Evolutionary conservation across 495 filamentous ascomycete genomes (phyloP), one percentile per base, ranked within the genome.

Genomic region (Penicillium cataractarum): DNA sequence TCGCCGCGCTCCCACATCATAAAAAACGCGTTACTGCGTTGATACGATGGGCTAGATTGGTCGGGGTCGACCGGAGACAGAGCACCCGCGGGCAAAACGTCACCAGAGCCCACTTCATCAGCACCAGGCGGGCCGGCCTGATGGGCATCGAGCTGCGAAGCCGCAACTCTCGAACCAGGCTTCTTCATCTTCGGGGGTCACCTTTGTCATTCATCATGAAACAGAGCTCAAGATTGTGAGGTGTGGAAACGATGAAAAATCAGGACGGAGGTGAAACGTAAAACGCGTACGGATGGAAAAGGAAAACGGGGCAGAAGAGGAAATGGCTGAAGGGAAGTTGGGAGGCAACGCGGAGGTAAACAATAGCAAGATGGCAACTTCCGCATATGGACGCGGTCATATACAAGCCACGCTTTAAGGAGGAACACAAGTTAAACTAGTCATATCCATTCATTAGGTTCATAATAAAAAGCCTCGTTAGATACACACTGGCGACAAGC

Each of bases 11-110:
- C 32, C 33, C 65, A 69, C 61, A 75, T 67, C 35, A 63, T 56
- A 7, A 73, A 66, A 59, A 70, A 78, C 2, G 75, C 75, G 46
- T 78, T 78, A 24, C 74, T 70, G 40, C 61, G 26, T 24, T 6
- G 31, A 3, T 26, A 12, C 3, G 22, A n/a, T 21, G 44, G 21
- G 17, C 19, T 27, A 3, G 7, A 26, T 12, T 17, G 24, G n/a
- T 21, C 24, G 2, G 17, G 19, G 7, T 4, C 27, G 26, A 27
- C 17, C 6, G 6, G 39, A 6, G 57, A 33, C 8, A 29, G 57
- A 37, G 9, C 10, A 17, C 13, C 3, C 7, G 27, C 27, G 0
- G 49, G 19, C 29, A 32, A 15, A 8, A 4, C n/a, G 15, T 15
- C 12, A 7, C 7, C 29, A 32, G 49, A 31, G 15, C 24, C 8